Conservation (phyloP, 768 basidiomycete genomes). For the Lanmaoa rubissima region DNA sequence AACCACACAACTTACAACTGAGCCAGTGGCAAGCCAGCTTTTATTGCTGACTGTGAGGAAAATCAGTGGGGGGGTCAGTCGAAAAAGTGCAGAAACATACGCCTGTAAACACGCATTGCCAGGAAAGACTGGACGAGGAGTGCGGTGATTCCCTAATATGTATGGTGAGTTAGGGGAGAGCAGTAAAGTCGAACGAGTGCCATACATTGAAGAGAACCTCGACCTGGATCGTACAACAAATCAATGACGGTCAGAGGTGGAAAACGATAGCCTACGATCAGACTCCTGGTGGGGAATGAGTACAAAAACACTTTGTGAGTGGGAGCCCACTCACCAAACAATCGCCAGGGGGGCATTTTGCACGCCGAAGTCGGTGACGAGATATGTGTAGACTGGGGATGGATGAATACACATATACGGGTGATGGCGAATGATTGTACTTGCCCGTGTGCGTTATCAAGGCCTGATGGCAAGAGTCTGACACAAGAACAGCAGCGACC, state of each 20-base stretch:
- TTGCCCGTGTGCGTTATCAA: constrained; percentile 55
- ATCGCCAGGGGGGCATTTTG: constrained; percentile 30
- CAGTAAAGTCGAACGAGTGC: not conserved
- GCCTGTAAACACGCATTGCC: constrained; percentile 49
- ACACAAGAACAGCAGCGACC: constrained; percentile 52
- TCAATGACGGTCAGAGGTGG: not conserved
- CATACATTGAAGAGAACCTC: constrained; percentile 54
- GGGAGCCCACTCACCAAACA: constrained; percentile 41
- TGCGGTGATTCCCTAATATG: constrained; percentile 43
- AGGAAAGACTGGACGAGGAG: constrained; percentile 60
- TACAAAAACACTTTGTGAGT: not conserved
- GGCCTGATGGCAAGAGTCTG: constrained; percentile 56
- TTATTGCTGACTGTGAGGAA: constrained; percentile 49
- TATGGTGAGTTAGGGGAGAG: not conserved
- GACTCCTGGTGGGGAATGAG: constrained; percentile 22
- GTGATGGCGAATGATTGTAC: not conserved
- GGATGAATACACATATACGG: not conserved
- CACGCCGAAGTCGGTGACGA: constrained; percentile 41
- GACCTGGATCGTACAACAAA: constrained; percentile 30
- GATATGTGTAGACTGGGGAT: constrained; percentile 46
- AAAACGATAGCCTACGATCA: constrained; percentile 18
- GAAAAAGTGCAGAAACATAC: constrained; percentile 29
- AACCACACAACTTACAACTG: constrained; percentile 28
- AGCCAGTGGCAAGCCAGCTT: constrained; percentile 38
- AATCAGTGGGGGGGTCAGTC: not conserved